Percentiles rank a stretch among this genome's conserved stretches.
Conservation (phyloP, 78 protist species). For the Abeoforma whisleri region DNA sequence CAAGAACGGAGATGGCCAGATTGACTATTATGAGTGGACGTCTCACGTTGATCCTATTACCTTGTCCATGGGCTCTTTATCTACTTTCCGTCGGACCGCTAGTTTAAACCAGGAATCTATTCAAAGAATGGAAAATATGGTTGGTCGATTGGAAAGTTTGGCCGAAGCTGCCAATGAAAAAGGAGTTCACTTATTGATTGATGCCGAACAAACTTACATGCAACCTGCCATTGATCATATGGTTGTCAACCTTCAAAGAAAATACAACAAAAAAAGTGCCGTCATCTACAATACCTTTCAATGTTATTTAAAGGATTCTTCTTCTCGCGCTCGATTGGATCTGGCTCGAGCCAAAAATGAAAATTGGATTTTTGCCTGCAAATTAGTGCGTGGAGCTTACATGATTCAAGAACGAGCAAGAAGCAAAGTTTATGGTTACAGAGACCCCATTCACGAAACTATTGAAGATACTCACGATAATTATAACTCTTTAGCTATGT, state of each 20-base stretch:
- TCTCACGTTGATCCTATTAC: constrained; percentile 9
- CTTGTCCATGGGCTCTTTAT: background rate
- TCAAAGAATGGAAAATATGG: background rate
- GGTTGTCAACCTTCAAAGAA: constrained; percentile 34
- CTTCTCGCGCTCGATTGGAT: constrained; percentile 10
- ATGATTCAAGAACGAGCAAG: constrained; percentile 49
- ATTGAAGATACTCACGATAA: constrained; percentile 48
- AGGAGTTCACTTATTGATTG: constrained; percentile 52
- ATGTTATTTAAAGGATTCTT: constrained; percentile 48
- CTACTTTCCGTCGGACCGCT: background rate
- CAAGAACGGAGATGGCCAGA: no score
- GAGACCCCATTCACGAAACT: constrained; percentile 26
- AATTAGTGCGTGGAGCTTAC: constrained; percentile 74
- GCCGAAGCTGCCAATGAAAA: background rate
- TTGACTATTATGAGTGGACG: constrained; percentile 7
- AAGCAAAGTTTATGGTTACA: constrained; percentile 30
- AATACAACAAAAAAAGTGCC: constrained; percentile 47
- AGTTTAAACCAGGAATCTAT: constrained; percentile 43
- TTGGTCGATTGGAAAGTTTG: background rate
- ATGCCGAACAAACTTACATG: constrained; percentile 72
- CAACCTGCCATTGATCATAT: constrained; percentile 66
- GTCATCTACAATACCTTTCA: constrained; percentile 65
- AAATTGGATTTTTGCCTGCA: constrained; percentile 45
- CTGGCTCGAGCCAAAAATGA: constrained; percentile 46
- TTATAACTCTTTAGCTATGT: constrained; percentile 33